phyloP scores from a whole-genome alignment of 805 yeast species.

The Wickerhamiella kazuoi region DNA sequence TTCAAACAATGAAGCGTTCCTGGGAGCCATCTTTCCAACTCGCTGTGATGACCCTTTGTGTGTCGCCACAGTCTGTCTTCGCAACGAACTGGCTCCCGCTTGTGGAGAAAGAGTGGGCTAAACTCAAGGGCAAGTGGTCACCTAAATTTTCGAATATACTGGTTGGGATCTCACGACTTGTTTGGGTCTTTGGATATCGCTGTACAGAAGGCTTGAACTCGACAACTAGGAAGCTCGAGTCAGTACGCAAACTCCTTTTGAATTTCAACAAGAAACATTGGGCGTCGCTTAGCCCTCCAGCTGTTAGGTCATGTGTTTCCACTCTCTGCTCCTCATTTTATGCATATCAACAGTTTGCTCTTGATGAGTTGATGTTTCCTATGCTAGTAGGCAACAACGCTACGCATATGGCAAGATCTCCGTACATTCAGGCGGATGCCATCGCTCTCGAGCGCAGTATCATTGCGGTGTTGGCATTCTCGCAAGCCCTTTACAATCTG shows the following conservation, averaged over 20 bases:
- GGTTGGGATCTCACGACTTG: slow-evolving; percentile 49
- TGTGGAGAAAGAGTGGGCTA: slow-evolving; percentile 42
- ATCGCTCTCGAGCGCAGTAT: slow-evolving; percentile 53
- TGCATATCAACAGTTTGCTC: slow-evolving; percentile 56
- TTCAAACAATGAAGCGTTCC: slow-evolving; percentile 29
- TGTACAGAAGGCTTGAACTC: slow-evolving; percentile 78
- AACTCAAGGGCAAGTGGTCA: slow-evolving; percentile 45
- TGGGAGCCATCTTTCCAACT: slow-evolving; percentile 58
- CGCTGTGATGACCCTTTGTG: slow-evolving; percentile 58
- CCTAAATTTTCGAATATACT: slow-evolving; percentile 37
- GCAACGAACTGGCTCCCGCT: slow-evolving; percentile 51
- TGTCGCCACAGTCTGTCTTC: slow-evolving; percentile 63
- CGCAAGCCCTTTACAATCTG: slow-evolving; percentile 49
- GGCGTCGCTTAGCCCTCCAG: slow-evolving; percentile 44
- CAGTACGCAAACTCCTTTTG: slow-evolving; percentile 39
- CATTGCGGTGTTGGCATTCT: slow-evolving; percentile 52
- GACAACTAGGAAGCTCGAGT: slow-evolving; percentile 62
- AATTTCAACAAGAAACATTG: slow-evolving; percentile 49
- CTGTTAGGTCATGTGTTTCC: slow-evolving; percentile 52
- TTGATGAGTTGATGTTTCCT: slow-evolving; percentile 64
- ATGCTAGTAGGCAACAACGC: slow-evolving; percentile 27
- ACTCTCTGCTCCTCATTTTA: slow-evolving; percentile 63
- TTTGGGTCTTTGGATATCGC: slow-evolving; percentile 82
- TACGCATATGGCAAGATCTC: slow-evolving; percentile 10
- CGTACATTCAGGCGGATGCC: slow-evolving; percentile 33